Conservation (phyloP, 768 basidiomycete genomes). For the Coprinopsis strossmayeri region DNA sequence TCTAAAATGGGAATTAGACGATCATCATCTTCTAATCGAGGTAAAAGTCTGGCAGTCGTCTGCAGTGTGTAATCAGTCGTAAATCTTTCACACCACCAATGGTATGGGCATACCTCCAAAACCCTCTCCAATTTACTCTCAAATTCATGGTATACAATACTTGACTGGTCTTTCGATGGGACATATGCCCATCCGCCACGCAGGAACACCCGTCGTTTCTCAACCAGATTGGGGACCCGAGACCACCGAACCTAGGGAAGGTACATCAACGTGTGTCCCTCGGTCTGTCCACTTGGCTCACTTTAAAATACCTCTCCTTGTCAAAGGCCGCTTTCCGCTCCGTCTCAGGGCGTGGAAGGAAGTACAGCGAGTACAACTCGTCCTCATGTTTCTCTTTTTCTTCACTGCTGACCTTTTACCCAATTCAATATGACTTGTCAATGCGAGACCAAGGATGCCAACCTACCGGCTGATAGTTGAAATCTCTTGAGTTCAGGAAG, state of each 20-base stretch:
- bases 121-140: slow-evolving; percentile 62
- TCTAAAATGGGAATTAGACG: slow-evolving; percentile 84
- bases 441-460: background rate
- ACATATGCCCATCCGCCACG: slow-evolving; percentile 20
- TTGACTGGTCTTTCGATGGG: slow-evolving; percentile 36
- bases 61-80: slow-evolving; percentile 22
- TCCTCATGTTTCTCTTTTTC: slow-evolving; percentile 46
- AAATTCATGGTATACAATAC: slow-evolving; percentile 86
- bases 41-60: slow-evolving; percentile 81
- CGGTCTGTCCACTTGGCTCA: background rate
- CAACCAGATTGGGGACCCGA: slow-evolving; percentile 87
- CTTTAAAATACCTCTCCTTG: slow-evolving; percentile 74
- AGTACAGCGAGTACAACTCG: slow-evolving; percentile 46
- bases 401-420: slow-evolving; percentile 42
- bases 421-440: background rate
- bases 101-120: slow-evolving; percentile 53
- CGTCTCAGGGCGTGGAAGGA: slow-evolving; percentile 25
- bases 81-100: background rate
- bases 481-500: slow-evolving; percentile 62
- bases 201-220: slow-evolving; percentile 72
- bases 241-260: slow-evolving; percentile 85
- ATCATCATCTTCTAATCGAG: slow-evolving; percentile 90
- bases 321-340: slow-evolving; percentile 30
- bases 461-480: slow-evolving; percentile 58
- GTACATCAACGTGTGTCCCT: background rate